A percentile compares a stretch with the other conserved stretches of the same genome.
These are phyloP conservation scores for Mortierella sp. DNA, from an alignment of 371 early-diverging fungal species.

Conservation along the genomic window DNA sequence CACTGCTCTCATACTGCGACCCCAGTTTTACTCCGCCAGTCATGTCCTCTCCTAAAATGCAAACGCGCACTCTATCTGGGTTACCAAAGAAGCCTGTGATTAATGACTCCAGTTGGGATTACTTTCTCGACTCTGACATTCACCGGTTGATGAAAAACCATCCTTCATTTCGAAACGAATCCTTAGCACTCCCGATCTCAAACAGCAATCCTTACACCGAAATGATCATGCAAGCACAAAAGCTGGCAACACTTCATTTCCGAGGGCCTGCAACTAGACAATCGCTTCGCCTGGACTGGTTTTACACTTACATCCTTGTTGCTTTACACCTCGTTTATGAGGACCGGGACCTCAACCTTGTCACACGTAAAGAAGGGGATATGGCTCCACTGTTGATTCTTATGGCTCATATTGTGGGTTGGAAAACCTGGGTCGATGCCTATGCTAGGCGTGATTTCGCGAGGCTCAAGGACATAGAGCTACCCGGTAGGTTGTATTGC, in stretches of 20 bases:
- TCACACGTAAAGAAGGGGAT: slow-evolving; percentile 43
- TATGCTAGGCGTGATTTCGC: slow-evolving; percentile 57
- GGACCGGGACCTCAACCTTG: slow-evolving; percentile 67
- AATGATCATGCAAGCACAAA: slow-evolving; percentile 37
- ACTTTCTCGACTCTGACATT: slow-evolving; percentile 34
- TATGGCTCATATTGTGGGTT: slow-evolving; percentile 59
- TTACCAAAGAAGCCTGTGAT: slow-evolving; percentile 12
- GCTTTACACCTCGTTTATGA: slow-evolving; percentile 75
- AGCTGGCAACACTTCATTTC: slow-evolving; percentile 36
- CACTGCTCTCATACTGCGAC: slow-evolving; percentile 60
- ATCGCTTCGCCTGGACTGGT: slow-evolving; percentile 33
- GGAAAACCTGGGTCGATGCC: slow-evolving; percentile 62
- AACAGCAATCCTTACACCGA: slow-evolving; percentile 18
- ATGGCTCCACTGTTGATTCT: slow-evolving; percentile 63
- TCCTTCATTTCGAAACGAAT: slow-evolving; percentile 25
- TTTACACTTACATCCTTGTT: slow-evolving; percentile 58
- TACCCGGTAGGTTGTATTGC: slow-evolving; percentile 22
- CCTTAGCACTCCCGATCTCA: slow-evolving; percentile 4
- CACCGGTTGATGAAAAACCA: slow-evolving; percentile 19
- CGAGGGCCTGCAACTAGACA: slow-evolving; percentile 31
- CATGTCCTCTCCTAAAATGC: slow-evolving; percentile 14
- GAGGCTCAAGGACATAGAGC: slow-evolving; percentile 4
- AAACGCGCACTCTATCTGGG: slow-evolving; percentile 10
- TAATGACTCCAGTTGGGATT: slow-evolving; percentile 24
- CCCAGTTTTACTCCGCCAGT: slow-evolving; percentile 11